A percentile compares a stretch with the other conserved stretches of the same genome.
Evolutionary conservation across 129 eudicot species (phyloP).

Genomic region (Flaveria brownii): DNA sequence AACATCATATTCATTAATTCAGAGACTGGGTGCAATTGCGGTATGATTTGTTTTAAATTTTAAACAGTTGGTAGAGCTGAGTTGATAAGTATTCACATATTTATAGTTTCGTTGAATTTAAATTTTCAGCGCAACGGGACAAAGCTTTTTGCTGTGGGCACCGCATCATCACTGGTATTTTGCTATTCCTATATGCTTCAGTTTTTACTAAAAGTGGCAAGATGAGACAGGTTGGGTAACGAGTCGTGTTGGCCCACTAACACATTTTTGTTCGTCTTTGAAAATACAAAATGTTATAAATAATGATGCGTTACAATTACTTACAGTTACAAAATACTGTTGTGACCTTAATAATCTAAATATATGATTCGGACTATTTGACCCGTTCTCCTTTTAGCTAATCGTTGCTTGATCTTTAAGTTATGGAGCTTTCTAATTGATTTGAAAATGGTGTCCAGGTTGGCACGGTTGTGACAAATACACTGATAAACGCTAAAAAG

Average conservation of each 20-base stretch:
- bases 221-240: not conserved
- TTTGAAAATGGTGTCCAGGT: constrained; percentile 40
- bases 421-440: constrained; percentile 6
- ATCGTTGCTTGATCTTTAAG: not conserved
- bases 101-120: constrained; percentile 11
- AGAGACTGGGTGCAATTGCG: constrained; percentile 77
- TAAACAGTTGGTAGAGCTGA: not conserved
- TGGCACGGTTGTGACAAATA: constrained; percentile 79
- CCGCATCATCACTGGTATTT: constrained; percentile 82
- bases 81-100: not conserved
- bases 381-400: not conserved
- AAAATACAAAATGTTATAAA: not conserved
- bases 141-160: constrained; percentile 94
- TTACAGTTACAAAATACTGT: not conserved
- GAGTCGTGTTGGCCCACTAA: not conserved
- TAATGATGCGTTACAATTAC: no score
- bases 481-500: constrained; percentile 61
- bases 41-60: constrained; percentile 36
- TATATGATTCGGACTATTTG: not conserved
- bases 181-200: constrained; percentile 5
- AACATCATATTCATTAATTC: constrained; percentile 68
- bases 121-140: constrained; percentile 79
- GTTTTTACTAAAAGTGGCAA: not conserved
- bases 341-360: not conserved
- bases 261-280: not conserved